phyloP scores from a whole-genome alignment of 768 basidiomycete species.

The Boletus patriciae region DNA sequence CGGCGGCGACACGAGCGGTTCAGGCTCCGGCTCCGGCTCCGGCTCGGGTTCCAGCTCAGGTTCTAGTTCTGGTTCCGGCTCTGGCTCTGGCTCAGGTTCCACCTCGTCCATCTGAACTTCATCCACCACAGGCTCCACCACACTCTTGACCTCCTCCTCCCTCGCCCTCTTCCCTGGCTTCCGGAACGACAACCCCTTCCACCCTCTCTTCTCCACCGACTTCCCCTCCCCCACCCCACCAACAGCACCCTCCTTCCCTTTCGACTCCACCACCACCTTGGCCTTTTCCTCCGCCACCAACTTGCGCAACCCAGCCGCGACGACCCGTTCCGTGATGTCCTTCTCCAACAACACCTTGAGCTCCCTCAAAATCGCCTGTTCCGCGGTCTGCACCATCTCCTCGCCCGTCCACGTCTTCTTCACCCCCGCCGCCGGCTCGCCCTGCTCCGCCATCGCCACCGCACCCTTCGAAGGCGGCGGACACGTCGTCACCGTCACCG shows the following conservation, averaged over 20 bases:
- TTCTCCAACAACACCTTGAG: constrained; percentile 56
- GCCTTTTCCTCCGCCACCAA: constrained; percentile 55
- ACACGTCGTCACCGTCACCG: constrained; percentile 53
- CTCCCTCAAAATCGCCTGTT: constrained; percentile 56
- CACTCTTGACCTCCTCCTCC: constrained; percentile 34
- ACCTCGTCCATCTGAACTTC: constrained; percentile 29
- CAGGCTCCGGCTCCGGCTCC: constrained; percentile 35
- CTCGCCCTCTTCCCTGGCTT: constrained; percentile 42
- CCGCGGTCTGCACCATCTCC: constrained; percentile 56
- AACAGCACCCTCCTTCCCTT: constrained; percentile 25
- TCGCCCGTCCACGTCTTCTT: constrained; percentile 52
- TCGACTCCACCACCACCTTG: constrained; percentile 27
- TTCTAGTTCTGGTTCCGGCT: constrained; percentile 33
- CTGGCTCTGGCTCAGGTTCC: constrained; percentile 35
- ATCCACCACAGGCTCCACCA: constrained; percentile 18
- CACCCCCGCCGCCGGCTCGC: constrained; percentile 29
- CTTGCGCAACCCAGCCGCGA: constrained; percentile 52
- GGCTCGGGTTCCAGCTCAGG: constrained; percentile 33
- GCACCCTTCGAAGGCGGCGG: constrained; percentile 37
- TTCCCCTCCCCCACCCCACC: constrained; percentile 43
- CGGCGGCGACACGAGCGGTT: constrained; percentile 43
- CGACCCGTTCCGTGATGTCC: constrained; percentile 63
- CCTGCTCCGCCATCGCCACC: constrained; percentile 32
- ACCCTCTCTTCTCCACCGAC: constrained; percentile 45
- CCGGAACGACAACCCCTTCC: constrained; percentile 48